Base-by-base conservation (phyloP, 768 basidiomycete species). In the Tylopilus sp. region DNA sequence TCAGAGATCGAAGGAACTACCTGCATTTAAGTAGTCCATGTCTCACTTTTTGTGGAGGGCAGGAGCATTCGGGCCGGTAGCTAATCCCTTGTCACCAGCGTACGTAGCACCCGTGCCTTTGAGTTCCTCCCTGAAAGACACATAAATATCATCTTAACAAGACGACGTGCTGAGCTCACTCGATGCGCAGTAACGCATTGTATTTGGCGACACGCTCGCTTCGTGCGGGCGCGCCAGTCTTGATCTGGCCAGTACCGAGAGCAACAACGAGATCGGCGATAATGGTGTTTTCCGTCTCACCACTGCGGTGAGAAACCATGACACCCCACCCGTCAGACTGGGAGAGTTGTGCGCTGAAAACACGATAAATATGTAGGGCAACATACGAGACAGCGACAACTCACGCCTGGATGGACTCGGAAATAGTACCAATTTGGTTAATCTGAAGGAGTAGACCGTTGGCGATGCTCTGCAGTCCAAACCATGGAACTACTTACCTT, bases 371-470 rank as follows among this genome's bases (percentile, higher is more conserved):
- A 55, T 43, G 46, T 34, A 45, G 26, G 25, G 45, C 12, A 21
- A 2, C 30, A 17, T 45, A 36, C n/a, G 26, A 55, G 25, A 45
- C 7, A 48, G 34, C 45, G 42, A 36, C 16, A 24, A 83, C 92
- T 54, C 64, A 96, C 92, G 96, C 96, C 72, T 97, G 93, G 76
- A 99, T 97, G 24, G 96, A 96, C 76, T 99, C 96, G 42, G 92
- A 92, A 74, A 99, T 93, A 58, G 95, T 95, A 65, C 97, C 97
- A 69, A 98, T 98, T 75, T 99, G 96, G 83, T 98, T 98, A 74
- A 98, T 89, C 83, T 84, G 42, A 26, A 46, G 44, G 43, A 33
- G 25, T 1, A 30, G 31, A 44, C 16, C 6, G 22, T 63, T 34
- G 66, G 31, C 1, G 3, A 54, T n/a, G 28, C 13, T 17, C 38